phyloP scores from a whole-genome alignment of 768 basidiomycete species.

The Vishniacozyma victoriae region DNA sequence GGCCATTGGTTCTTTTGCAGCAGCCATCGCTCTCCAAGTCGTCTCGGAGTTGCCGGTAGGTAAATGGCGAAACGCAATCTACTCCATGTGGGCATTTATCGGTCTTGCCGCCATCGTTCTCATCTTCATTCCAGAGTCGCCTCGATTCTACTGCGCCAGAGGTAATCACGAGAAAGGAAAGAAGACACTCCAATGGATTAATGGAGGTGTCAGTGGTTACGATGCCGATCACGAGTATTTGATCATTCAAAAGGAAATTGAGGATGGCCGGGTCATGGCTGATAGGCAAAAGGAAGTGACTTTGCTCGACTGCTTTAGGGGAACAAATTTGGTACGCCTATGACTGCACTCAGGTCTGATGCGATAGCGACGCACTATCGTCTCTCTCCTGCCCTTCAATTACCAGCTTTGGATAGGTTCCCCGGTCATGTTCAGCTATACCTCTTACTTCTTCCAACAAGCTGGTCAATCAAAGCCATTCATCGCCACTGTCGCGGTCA shows the following conservation, averaged over 20 bases:
- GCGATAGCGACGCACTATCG: constrained; percentile 8
- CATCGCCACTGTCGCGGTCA: constrained; percentile 5
- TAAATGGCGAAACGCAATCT: background rate
- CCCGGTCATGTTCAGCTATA: background rate
- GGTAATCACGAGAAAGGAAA: constrained; percentile 37
- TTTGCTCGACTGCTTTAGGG: constrained; percentile 10
- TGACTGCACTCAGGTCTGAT: background rate
- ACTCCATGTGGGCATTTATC: constrained; percentile 9
- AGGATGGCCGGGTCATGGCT: background rate
- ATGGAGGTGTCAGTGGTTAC: constrained; percentile 8
- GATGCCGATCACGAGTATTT: constrained; percentile 15
- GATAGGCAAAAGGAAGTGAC: constrained; percentile 1
- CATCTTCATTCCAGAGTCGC: constrained; percentile 7
- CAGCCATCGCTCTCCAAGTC: background rate
- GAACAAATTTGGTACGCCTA: constrained; percentile 5
- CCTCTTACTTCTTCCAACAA: constrained; percentile 19
- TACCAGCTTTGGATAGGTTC: background rate
- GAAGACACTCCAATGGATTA: constrained; percentile 1
- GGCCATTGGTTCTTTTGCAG: background rate
- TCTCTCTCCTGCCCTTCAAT: constrained; percentile 6
- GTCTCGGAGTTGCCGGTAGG: background rate
- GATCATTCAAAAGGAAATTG: constrained; percentile 7
- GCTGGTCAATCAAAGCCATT: constrained; percentile 8
- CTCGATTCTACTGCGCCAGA: constrained; percentile 28
- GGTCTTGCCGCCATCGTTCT: background rate